Evolutionary conservation across 306 rosid genomes (phyloP), one percentile per base, ranked within the genome.

Genomic region (Vigna nakashimae): DNA sequence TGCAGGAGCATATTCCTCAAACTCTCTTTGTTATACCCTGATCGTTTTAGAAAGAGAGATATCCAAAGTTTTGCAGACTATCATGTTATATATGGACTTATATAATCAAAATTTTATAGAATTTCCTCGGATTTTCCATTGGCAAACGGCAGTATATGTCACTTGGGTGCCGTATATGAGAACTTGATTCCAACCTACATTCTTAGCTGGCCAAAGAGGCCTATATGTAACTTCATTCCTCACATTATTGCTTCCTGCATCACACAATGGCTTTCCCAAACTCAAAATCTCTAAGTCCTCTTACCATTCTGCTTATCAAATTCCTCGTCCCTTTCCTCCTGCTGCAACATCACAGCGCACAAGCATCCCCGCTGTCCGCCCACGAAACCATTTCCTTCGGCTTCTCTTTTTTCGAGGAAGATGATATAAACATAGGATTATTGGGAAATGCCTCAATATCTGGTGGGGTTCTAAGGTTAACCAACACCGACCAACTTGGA

Each of bases 301-400:
- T 28, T 58, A 24, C 17, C 8, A 24, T 14, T 59, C 17, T 59
- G 28, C 72, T 81, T 1, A 42, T 42, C 4, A 60, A 30, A 43
- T 59, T 76, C 65, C 17, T 83, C 28, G 51, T 66, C 16, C 40
- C 40, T 77, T 65, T 58, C 17, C 71, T 82, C 76, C 56, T 82
- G 4, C 79, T 77, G 24, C 80, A 56, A 57, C 30, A 51, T 28
- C 10, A 36, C 17, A 34, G 1, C 58, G 81, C 80, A 75, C 84
- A 74, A 42, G 2, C 40, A 36, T 20, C 17, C 8, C 40, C 56
- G 9, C 9, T 16, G 1, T 6, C 51, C 6, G 3, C 9, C 18
- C 8, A 22, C 1, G 83, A 78, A 42, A 28, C 73, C 3, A 1
- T 78, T 59, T 4, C 8, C 34, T 78, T 82, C 59, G 9, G 43